Conservation (phyloP, 192 early-diverging fungal genomes). For the Gaertneriomyces sp. region DNA sequence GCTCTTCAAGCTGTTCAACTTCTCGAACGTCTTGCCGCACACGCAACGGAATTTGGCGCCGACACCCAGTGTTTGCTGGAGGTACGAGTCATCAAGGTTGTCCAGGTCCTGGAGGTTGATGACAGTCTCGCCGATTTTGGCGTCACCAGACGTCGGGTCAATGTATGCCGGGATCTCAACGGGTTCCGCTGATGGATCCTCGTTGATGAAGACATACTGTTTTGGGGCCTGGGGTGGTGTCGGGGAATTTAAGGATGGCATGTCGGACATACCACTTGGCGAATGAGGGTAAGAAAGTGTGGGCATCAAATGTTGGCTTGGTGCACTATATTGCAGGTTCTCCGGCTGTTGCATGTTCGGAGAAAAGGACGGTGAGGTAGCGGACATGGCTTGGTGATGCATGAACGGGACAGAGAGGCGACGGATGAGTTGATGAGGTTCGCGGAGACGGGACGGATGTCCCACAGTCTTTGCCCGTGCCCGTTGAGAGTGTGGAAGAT, state of each 20-base stretch:
- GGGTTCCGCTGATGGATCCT: constrained; percentile 17
- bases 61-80: neutral
- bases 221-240: neutral
- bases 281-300: too few relatives aligned
- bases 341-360: too few relatives aligned
- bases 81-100: neutral
- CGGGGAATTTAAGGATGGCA: neutral
- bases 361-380: too few relatives aligned
- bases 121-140: constrained; percentile 6
- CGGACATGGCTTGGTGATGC: too few relatives aligned
- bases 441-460: too few relatives aligned
- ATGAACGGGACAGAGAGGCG: constrained; percentile 10
- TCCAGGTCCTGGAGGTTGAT: constrained; percentile 9
- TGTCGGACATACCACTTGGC: constrained; percentile 1
- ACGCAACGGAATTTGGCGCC: constrained; percentile 24
- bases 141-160: constrained; percentile 11
- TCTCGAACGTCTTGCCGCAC: constrained; percentile 34
- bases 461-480: too few relatives aligned
- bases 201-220: constrained; percentile 25
- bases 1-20: constrained; percentile 19
- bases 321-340: too few relatives aligned
- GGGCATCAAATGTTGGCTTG: too few relatives aligned
- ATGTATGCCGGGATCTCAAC: constrained; percentile 22
- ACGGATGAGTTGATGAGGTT: neutral
- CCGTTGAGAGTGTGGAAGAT: neutral